phyloP scores from a whole-genome alignment of 441 rosid species.

The Bruguiera hainesii region DNA sequence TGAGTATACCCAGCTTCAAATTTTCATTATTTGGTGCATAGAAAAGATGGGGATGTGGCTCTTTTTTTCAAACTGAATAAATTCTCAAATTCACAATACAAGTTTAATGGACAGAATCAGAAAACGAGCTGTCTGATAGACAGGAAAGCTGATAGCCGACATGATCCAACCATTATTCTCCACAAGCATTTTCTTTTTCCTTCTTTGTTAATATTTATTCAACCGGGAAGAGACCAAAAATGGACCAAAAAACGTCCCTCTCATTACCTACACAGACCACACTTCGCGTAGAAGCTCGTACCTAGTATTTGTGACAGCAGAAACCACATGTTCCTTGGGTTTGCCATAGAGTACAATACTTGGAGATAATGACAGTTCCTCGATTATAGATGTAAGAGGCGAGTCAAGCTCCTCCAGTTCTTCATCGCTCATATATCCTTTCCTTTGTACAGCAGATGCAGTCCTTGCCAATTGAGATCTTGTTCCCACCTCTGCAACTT shows the following conservation, averaged over 20 bases:
- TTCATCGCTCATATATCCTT: conserved; percentile 86
- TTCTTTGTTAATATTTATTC: conserved; percentile 2
- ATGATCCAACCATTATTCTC: conserved; percentile 2
- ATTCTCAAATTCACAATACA: too few relatives aligned
- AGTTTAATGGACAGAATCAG: too few relatives aligned
- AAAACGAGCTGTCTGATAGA: background rate
- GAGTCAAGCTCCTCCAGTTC: conserved; percentile 78
- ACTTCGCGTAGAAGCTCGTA: conserved; percentile 75
- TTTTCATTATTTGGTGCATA: too few relatives aligned
- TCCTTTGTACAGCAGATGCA: conserved; percentile 57
- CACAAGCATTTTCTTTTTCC: too few relatives aligned
- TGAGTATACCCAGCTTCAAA: too few relatives aligned
- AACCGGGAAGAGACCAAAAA: background rate
- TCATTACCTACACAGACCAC: conserved; percentile 45
- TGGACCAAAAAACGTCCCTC: background rate
- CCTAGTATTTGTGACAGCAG: conserved; percentile 42
- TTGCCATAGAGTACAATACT: conserved; percentile 26
- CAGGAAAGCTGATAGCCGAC: conserved; percentile 3
- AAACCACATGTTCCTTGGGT: conserved; percentile 18
- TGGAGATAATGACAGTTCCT: conserved; percentile 38
- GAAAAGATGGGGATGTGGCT: too few relatives aligned
- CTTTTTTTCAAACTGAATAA: too few relatives aligned
- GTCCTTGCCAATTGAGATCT: conserved; percentile 46
- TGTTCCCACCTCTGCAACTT: conserved; percentile 51
- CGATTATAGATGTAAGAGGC: conserved; percentile 55